Evolutionary conservation across 75 land plant genomes (phyloP), one percentile per base, ranked within the genome.

Genomic region (Chamaecyparis obtusa): DNA sequence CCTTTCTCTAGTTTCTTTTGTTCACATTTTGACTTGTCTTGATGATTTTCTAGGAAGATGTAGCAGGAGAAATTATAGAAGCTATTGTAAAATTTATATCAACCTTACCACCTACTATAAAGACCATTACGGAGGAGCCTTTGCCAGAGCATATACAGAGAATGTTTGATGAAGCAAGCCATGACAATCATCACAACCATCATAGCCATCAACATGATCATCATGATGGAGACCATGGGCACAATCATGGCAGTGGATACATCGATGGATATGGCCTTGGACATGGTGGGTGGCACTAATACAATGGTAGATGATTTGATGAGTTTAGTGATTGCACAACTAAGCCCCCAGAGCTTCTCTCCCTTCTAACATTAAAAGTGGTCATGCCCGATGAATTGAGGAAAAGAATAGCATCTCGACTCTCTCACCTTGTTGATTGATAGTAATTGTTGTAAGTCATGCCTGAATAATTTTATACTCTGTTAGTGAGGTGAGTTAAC

Each of bases 231-330:
- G 77, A 57, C n/a, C 90, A 77, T 86, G 88, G 85, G 75, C 91
- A 90, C 81, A 84, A 44, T 71, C 92, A 90, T 84, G 88, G 36
- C 64, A 46, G 79, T 49, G 90, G 88, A 32, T 87, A 88, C 69
- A 90, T 83, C 90, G 88, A 90, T 84, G 88, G 87, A 32, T 92
- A 92, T 84, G 93, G 93, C 49, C 92, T 93, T 82, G 90, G 89
- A 79, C 91, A 92, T 74, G 88, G 85, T 48, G 87, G 88, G 86
- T 86, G 82, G 51, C 83, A 81, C 83, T 81, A n/a, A 81, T 27
- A 81, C 11, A 7, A 27, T 43, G 21, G 46, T 27, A 81, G 48
- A 11, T 16, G 6, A 81, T 81, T 81, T 44, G 51, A 44, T 3
- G 32, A 81, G 83, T 3, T 39, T 81, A 49, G 13, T 81, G 46